Base-by-base conservation (phyloP, 1,284 basidiomycete species). In the Phlebopus sp. region DNA sequence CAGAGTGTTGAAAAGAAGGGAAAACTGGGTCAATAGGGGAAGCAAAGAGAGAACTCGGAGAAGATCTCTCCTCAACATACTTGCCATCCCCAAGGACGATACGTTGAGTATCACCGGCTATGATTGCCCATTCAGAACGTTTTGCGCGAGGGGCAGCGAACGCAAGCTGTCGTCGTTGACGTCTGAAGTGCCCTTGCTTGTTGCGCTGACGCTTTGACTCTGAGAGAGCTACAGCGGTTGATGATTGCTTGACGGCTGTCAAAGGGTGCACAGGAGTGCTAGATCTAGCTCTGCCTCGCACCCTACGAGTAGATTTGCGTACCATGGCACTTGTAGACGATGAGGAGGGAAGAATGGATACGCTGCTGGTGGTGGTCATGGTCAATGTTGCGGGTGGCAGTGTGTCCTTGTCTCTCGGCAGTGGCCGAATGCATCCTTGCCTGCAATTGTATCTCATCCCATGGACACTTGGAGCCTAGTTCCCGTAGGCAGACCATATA, bases 11-110 rank as follows among this genome's bases (percentile, higher is more conserved):
- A 39, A 64, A 62, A 10, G 60, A 29, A 29, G 52, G 21, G 56
- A 55, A 46, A 44, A 47, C 37, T 48, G 35, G 60, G 60, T 29
- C 27, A 29, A 49, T 54, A 54, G 25, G 55, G 55, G 37, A 49
- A 54, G 30, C 44, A 57, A 51, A 50, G 52, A 50, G 54, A 54
- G 57, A 55, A 36, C 37, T 32, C 21, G 42, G 39, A 49, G 56
- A 56, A 50, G 53, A 52, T 54, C 55, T 64, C 53, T 71, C 71
- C 59, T 71, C 67, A 45, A 68, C 60, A 63, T 76, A 76, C 67
- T 71, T 69, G 62, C 75, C 74, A 62, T 73, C 67, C 18, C 71
- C 74, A 41, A 72, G 59, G 43, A 74, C 68, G 42, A 76, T 70
- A 39, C 52, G 54, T 40, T 65, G 65, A 4, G 75, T 76, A 53